Conservation (phyloP, 108 stramenopile species). For the Skeletonema costatum region DNA sequence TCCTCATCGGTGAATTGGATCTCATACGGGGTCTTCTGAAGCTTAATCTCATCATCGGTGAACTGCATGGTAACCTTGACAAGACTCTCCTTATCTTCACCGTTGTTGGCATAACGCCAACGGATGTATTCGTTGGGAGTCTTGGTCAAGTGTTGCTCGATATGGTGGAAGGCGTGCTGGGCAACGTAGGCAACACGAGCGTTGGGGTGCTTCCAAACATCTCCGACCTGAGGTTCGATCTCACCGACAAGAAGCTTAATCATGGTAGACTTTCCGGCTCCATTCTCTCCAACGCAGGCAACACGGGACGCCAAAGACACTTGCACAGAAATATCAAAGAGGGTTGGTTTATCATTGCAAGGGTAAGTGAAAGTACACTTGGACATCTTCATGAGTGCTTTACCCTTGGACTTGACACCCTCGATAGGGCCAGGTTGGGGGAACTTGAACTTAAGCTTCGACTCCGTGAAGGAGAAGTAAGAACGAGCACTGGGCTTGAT, state of each 20-base stretch:
- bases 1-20: slow-evolving; percentile 95
- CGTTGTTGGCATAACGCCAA: slow-evolving; percentile 99
- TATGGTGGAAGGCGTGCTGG: slow-evolving; percentile 99
- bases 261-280: slow-evolving; percentile 99
- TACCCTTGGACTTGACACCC: slow-evolving; percentile 98
- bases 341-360: slow-evolving; percentile 89
- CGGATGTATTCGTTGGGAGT: slow-evolving; percentile 99
- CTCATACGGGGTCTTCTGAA: slow-evolving; percentile 96
- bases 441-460: slow-evolving; percentile 97
- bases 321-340: slow-evolving; percentile 96
- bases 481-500: slow-evolving; percentile 93
- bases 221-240: slow-evolving; percentile 93
- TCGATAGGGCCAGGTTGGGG: slow-evolving; percentile 96
- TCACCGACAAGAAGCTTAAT: slow-evolving; percentile 99
- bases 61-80: slow-evolving; percentile 97
- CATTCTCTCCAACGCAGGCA: slow-evolving; percentile 99
- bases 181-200: slow-evolving; percentile 99
- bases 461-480: slow-evolving; percentile 94
- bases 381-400: slow-evolving; percentile 98
- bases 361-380: slow-evolving; percentile 99
- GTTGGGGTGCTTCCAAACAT: slow-evolving; percentile 99
- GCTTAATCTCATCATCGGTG: slow-evolving; percentile 89
- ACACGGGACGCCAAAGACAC: slow-evolving; percentile 98
- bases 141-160: slow-evolving; percentile 96
- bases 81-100: slow-evolving; percentile 98